Base-by-base conservation (phyloP, 345 rosid genomes). In the Boechera retrofracta region DNA sequence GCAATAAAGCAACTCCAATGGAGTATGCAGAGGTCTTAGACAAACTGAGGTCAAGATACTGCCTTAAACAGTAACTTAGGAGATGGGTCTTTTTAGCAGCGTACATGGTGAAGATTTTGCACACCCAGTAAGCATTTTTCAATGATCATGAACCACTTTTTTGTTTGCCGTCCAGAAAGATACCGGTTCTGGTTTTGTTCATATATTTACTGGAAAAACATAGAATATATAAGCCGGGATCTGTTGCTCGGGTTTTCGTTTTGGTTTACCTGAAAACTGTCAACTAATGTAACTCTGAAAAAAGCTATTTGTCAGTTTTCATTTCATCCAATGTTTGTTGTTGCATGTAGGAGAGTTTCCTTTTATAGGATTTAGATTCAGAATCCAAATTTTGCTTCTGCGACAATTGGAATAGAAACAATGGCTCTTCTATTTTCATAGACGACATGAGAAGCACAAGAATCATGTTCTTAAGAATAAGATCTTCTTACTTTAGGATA, bases 1-100 rank as follows among this genome's bases (percentile, higher is more conserved):
- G 92, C 71, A 78, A 65, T 6, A 82, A 90, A 77, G 86, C 88
- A n/a, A 88, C 90, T 15, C 86, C 87, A 35, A 72, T 86, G 4
- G 91, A 88, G 71, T 73, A 86, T 69, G 86, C 86, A 42, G 90
- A 90, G 84, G 72, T 82, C 58, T 87, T 92, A 32, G 88, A 85
- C 77, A 79, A 75, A 71, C 77, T 94, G 51, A 85, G 84, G 1
- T 59, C 83, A 2, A 79, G 66, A 57, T 92, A 94, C 78, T 76
- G 87, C 80, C 78, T 85, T 11, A 66, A 81, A 69, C 73, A 21
- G 64, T 84, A 75, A 82, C 58, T n/a, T 61, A 21, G 12, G n/a
- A 36, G 51, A 26, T 47, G 16, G 64, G 10, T 48, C 32, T 5
- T 31, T 57, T 57, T 58, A 47, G 75, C 35, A 58, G 66, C 56